Conservation (phyloP, 192 early-diverging fungal genomes). For the Allomyces macrogynus region DNA sequence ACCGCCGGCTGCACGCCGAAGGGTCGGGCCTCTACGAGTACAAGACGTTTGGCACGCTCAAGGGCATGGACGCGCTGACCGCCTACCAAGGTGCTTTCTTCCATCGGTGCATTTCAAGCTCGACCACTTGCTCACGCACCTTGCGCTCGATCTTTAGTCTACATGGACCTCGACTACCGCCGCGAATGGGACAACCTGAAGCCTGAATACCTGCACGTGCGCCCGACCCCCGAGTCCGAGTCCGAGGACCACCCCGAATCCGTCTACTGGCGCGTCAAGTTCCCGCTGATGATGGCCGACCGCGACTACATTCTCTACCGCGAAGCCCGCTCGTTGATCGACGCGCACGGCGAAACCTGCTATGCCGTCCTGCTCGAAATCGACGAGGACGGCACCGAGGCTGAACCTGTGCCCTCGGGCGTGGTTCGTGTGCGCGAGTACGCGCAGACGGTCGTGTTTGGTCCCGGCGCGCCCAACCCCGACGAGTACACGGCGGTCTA, state of each 20-base stretch:
- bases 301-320: slow-evolving; percentile 3
- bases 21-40: not conserved
- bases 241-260: slow-evolving; percentile 1
- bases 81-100: not conserved
- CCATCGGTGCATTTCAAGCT: too few relatives aligned
- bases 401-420: not conserved
- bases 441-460: slow-evolving; percentile 2
- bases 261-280: slow-evolving; percentile 3
- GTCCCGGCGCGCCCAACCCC: not conserved
- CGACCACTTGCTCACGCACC: too few relatives aligned
- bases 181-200: slow-evolving; percentile 4
- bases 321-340: not conserved
- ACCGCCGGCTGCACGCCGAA: not conserved
- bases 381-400: not conserved
- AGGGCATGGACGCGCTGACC: not conserved
- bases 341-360: not conserved
- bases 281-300: slow-evolving; percentile 2
- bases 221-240: not conserved
- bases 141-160: too few relatives aligned
- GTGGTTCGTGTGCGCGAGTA: not conserved
- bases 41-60: not conserved
- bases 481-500: not conserved
- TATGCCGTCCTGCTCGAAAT: not conserved
- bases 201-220: not conserved
- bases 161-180: slow-evolving; percentile 6